phyloP scores from a whole-genome alignment of 2,329 filamentous ascomycete species.

The Chrysosphaeria jannelii region DNA sequence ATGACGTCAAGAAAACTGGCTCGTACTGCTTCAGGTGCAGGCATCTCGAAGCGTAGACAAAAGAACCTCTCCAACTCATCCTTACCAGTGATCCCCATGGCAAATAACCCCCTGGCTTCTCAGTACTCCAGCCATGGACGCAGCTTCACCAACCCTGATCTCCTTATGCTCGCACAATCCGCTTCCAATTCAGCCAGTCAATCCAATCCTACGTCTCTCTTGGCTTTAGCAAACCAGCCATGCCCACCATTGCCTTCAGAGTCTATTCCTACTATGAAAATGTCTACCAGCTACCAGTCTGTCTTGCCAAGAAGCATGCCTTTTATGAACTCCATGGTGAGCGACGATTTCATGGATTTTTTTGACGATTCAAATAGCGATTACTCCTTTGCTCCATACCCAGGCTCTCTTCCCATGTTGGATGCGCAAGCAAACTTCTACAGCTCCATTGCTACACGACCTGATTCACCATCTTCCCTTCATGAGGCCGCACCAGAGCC shows the following conservation, averaged over 20 bases:
- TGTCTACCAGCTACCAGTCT: slow-evolving; percentile 8
- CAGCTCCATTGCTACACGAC: slow-evolving; percentile 1
- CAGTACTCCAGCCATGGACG: slow-evolving; percentile 20
- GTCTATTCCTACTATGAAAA: slow-evolving; percentile 15
- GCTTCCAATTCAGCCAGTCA: slow-evolving; percentile 1
- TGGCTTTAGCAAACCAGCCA: slow-evolving; percentile 11
- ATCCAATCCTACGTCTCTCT: slow-evolving; percentile 8
- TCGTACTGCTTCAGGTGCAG: not conserved
- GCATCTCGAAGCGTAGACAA: not conserved
- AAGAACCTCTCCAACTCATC: not conserved
- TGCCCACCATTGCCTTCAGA: slow-evolving; percentile 33
- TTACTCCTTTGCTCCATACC: not conserved
- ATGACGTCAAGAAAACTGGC: slow-evolving; percentile 11
- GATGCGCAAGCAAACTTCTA: too few relatives aligned
- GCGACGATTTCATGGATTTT: not conserved
- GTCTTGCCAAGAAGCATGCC: not conserved
- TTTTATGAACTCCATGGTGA: not conserved
- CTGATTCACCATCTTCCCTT: not conserved
- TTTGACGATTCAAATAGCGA: too few relatives aligned
- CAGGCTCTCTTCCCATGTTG: too few relatives aligned
- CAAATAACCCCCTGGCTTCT: too few relatives aligned
- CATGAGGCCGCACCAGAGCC: not conserved
- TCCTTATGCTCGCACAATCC: slow-evolving; percentile 14
- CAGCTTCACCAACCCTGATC: slow-evolving; percentile 31
- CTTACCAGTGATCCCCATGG: not conserved